These are phyloP conservation scores for Tetrapyrgos nigripes DNA, from an alignment of 1,284 basidiomycete genomes.

Conservation along the genomic window DNA sequence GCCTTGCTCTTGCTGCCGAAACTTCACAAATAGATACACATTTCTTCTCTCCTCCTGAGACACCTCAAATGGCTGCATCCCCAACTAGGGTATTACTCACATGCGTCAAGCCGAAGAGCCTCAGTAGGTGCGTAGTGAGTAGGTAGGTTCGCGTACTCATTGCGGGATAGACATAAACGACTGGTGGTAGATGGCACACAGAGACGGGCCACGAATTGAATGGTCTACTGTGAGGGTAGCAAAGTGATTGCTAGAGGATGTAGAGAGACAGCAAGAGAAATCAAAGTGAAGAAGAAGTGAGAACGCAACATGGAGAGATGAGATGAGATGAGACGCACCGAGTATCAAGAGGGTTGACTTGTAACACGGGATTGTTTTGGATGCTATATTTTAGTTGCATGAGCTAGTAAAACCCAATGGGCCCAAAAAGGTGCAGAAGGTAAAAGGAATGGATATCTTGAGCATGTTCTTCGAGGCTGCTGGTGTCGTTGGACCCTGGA, in stretches of 20 bases:
- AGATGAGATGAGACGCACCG: too few species aligned
- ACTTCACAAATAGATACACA: conserved; percentile 90
- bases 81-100: conserved; percentile 84
- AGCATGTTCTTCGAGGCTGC: too few species aligned
- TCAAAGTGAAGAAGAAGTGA: too few species aligned
- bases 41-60: conserved; percentile 87
- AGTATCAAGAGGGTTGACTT: too few species aligned
- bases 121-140: conserved; percentile 68
- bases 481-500: too few species aligned
- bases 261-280: too few species aligned
- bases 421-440: too few species aligned
- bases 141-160: conserved; percentile 63
- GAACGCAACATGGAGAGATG: too few species aligned
- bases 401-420: too few species aligned
- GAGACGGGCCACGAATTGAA: conserved; percentile 72
- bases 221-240: conserved; percentile 81
- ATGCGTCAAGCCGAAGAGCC: conserved; percentile 82
- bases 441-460: too few species aligned
- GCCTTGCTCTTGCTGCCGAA: conserved; percentile 78
- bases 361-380: too few species aligned
- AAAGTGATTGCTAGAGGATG: conserved; percentile 76
- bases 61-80: conserved; percentile 84
- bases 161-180: conserved; percentile 65
- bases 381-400: too few species aligned
- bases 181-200: conserved; percentile 77